Evolutionary conservation across 495 filamentous ascomycete species (phyloP), one percentile per base, ranked within the genome.

Genomic region (Lentithecium fluviatile): DNA sequence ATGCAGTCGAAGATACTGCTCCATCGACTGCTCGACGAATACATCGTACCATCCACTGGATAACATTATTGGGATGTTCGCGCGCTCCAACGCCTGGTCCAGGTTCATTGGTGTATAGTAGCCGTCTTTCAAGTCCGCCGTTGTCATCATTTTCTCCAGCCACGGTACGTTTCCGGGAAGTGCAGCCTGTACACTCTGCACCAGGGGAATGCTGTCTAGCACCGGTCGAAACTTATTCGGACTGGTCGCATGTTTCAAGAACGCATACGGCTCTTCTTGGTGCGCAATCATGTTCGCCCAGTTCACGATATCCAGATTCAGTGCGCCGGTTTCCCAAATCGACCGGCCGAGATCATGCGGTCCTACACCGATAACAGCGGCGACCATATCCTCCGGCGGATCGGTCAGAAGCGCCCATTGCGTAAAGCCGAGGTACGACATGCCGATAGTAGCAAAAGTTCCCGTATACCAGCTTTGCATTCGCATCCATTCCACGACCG

Each of bases 371-470:
- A 52, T 50, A 1, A 59, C 45, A 12, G 56, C 45, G 6, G 56
- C 37, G 34, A 59, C 45, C 26, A 59, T 40, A 15, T 59, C 56
- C 13, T 12, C 2, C 0, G 56, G 56, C 5, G 56, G 56, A 32
- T 59, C 45, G 12, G 21, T 19, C 34, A 59, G 34, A 23, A 59
- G 21, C 2, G 56, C 56, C 56, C 56, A 59, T 23, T 59, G 56
- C 8, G 40, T 42, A 26, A 51, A 59, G 6, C 56, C 56, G 6
- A 59, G 56, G 26, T 59, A 59, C n/a, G 29, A 42, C 5, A 5
- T 1, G 5, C 56, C 56, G 3, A 50, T 11, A 8, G 56, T 59
- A 7, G 45, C 56, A 23, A 59, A 59, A 7, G 32, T 40, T 2
- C 56, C 56, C 17, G 56, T 50, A 20, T 51, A 59, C 56, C 56